phyloP scores from a whole-genome alignment of 441 rosid species.

The Arabidopsis lyrata region DNA sequence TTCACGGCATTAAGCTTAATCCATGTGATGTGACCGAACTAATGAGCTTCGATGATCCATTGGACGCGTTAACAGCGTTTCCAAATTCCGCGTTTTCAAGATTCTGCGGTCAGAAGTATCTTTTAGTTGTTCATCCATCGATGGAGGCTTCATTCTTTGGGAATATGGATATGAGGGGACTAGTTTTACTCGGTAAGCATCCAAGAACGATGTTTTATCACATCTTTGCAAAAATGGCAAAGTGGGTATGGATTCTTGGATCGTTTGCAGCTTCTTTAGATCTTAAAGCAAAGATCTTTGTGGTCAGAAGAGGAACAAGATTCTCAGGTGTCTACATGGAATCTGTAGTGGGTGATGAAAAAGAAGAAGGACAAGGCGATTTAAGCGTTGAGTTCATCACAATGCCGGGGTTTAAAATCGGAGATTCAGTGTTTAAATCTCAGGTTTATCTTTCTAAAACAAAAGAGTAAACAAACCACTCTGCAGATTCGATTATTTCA shows the following conservation, averaged over 20 bases:
- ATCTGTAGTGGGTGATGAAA: constrained; percentile 43
- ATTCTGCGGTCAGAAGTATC: constrained; percentile 66
- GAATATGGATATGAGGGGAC: constrained; percentile 66
- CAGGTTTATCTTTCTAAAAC: constrained; percentile 58
- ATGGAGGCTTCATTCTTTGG: constrained; percentile 80
- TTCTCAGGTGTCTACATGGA: constrained; percentile 67
- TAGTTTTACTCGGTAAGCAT: constrained; percentile 60
- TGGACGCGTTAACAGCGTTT: constrained; percentile 50
- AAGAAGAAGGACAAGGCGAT: constrained; percentile 26
- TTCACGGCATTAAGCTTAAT: constrained; percentile 49
- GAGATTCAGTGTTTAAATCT: constrained; percentile 52
- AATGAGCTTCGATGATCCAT: constrained; percentile 55
- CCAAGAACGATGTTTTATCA: constrained; percentile 74
- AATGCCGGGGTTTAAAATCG: constrained; percentile 70
- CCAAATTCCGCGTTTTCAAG: constrained; percentile 60
- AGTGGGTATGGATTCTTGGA: constrained; percentile 72
- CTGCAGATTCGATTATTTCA: constrained; percentile 7
- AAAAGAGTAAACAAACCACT: constrained; percentile 16
- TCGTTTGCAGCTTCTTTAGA: constrained; percentile 68
- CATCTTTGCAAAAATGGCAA: constrained; percentile 67
- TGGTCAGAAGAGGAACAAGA: constrained; percentile 55
- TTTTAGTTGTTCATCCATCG: constrained; percentile 63
- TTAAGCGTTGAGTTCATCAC: constrained; percentile 62
- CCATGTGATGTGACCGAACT: constrained; percentile 51
- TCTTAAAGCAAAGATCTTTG: constrained; percentile 59